Base-by-base conservation (phyloP, 352 stramenopile genomes). In the Thalassiosira exigua region DNA sequence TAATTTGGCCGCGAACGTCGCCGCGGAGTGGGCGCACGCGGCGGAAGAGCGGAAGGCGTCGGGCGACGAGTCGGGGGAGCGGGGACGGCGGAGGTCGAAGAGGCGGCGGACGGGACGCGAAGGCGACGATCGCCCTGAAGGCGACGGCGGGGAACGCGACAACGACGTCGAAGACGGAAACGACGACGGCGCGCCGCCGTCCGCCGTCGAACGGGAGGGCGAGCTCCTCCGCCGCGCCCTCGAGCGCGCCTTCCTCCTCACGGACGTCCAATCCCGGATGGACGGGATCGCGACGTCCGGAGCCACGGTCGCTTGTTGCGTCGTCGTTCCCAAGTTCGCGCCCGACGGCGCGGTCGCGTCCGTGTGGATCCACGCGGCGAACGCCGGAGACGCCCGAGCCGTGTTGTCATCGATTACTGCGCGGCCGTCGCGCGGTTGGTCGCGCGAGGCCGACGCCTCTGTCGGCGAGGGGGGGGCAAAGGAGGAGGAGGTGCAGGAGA, bases 181-280 rank as follows among this genome's bases (percentile, higher is more conserved):
- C 22, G 19, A 60, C 32, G 65, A 48, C 42, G 61, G 84, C 30
- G 36, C 81, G 1, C n/a, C n/a, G n/a, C n/a, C n/a, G n/a, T n/a
- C n/a, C n/a, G n/a, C n/a, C n/a, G 66, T 69, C 12, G 32, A 79
- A 33, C 44, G 74, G 0, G 53, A 81, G 22, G 64, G 48, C 14
- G 30, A 75, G 56, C 46, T 58, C 4, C 75, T 85, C 22, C 74
- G 64, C 3, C 60, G 9, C 14, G 50, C 86, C 9, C 68, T 95
- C 14, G 90, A 93, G 79, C 64, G 86, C 61, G 84, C 91, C 12
- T 95, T 92, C 71, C 68, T 95, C 0, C 77, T 94, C 33, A 91
- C 91, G 0, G 90, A 95, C 76, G 89, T 95, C 52, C 82, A 92
- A 67, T 84, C 73, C 22, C 75, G 68, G 22, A 72, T 90, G 46